Base-by-base conservation (phyloP, 352 stramenopile species). In the Globisporangium acanthophoron region DNA sequence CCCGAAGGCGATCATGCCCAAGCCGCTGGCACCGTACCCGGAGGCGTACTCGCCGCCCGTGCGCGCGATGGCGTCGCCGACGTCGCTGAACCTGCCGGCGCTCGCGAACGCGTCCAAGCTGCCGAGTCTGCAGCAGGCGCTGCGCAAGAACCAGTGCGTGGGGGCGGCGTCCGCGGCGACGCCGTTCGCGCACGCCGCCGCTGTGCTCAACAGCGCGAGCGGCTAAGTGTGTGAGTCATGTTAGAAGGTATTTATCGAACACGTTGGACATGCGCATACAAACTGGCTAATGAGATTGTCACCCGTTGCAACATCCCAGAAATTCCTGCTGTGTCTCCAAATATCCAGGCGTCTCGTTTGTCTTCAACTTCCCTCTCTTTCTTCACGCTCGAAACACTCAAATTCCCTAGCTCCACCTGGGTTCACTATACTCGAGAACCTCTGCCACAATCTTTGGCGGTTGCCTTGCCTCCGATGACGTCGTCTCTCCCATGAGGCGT, bases 111-210 rank as follows among this genome's bases (percentile, higher is more conserved):
- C 54, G 6, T 55, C 57, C 1, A 66, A 66, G 49, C 69, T 84
- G 11, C 74, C 74, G 2, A 84, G 74, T 60, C 54, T 84, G 27
- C 62, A 71, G 37, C 71, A 84, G 61, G 71, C 67, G 15, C 62
- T 84, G 54, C 65, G 62, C 24, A 72, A 76, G 48, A 74, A 73
- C 35, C 58, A 66, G 48, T 62, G 48, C 44, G 5, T 58, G 37
- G 15, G 12, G 9, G 8, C 21, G 12, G 21, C 27, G 6, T 12
- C 29, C n/a, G 20, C 45, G 5, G 20, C 24, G 20, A 21, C 44
- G n/a, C n/a, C n/a, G 12, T 59, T 59, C 31, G 29, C 5, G 29
- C 24, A 21, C 3, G 41, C 44, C 13, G 13, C 35, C 12, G 5
- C 41, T 1, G 51, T 47, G 33, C 35, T 56, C 11, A 56, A 56